Conservation (phyloP, 371 early-diverging fungal species). For the Actinomortierella wolfii region DNA sequence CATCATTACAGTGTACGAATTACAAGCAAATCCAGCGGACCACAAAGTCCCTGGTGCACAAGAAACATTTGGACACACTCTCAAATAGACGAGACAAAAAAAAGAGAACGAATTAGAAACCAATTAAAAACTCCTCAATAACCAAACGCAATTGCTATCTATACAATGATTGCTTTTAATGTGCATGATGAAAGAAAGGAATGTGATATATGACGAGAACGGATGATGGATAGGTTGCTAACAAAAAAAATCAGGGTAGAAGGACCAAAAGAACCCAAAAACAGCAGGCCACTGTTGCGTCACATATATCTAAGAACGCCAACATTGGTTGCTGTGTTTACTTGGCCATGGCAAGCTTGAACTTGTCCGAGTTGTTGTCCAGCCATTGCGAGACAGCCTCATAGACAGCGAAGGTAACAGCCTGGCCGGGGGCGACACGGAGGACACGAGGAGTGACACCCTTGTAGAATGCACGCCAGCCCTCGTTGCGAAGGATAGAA, state of each 20-base stretch:
- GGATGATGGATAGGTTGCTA: neutral
- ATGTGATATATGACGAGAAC: neutral
- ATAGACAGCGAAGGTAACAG: slow-evolving; percentile 88
- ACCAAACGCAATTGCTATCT: no score
- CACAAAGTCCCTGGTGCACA: slow-evolving; percentile 67
- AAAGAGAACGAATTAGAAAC: neutral
- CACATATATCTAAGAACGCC: neutral
- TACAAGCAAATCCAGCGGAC: slow-evolving; percentile 85
- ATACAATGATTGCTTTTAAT: no score
- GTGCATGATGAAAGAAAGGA: no score
- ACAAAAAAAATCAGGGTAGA: no score
- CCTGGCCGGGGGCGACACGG: slow-evolving; percentile 88
- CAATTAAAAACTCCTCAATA: no score
- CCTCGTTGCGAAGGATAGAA: slow-evolving; percentile 86
- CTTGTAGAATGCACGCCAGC: slow-evolving; percentile 93
- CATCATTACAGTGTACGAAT: slow-evolving; percentile 84
- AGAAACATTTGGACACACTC: slow-evolving; percentile 42
- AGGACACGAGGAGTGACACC: slow-evolving; percentile 94
- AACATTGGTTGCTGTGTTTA: slow-evolving; percentile 4
- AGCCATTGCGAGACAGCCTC: slow-evolving; percentile 83
- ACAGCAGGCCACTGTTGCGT: neutral
- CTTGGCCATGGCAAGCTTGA: slow-evolving; percentile 37
- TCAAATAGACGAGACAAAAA: slow-evolving; percentile 44
- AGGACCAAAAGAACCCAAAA: no score
- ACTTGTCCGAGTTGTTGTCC: slow-evolving; percentile 57